These are phyloP conservation scores for Corylus americana DNA, from an alignment of 306 rosid species.

Conservation along the genomic window DNA sequence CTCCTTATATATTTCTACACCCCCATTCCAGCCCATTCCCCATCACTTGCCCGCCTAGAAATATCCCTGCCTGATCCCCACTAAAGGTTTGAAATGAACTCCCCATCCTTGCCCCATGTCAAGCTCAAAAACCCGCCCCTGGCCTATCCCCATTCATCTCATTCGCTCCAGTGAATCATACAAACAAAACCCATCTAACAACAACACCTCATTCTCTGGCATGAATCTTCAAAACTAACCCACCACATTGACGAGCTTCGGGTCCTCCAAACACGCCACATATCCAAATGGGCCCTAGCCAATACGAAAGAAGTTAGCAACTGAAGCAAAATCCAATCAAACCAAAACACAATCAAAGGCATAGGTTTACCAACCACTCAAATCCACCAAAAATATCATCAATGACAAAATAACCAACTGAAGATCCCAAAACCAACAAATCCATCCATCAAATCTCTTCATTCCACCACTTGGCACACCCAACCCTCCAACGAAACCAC, in stretches of 20 bases:
- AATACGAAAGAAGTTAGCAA: neutral
- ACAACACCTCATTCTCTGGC: neutral
- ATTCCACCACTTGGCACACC: neutral
- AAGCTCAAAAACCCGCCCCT: neutral
- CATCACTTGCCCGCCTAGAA: too few species aligned
- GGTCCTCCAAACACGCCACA: neutral
- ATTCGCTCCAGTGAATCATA: neutral
- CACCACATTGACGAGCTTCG: neutral
- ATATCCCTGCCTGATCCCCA: too few species aligned
- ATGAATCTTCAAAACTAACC: neutral
- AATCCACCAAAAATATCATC: neutral
- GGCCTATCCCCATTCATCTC: neutral
- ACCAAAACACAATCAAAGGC: neutral
- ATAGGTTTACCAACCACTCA: neutral
- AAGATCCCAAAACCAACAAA: neutral
- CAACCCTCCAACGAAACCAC: neutral
- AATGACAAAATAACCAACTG: neutral
- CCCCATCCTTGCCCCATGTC: neutral
- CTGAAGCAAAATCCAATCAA: neutral
- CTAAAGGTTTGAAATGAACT: neutral
- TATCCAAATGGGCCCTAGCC: neutral
- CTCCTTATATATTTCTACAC: too few species aligned
- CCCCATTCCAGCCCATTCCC: neutral
- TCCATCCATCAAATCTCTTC: neutral
- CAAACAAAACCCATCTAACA: neutral